Evolutionary conservation across 1,139 yeast genomes (phyloP).

Genomic region (Scheffersomyces insectosa): DNA sequence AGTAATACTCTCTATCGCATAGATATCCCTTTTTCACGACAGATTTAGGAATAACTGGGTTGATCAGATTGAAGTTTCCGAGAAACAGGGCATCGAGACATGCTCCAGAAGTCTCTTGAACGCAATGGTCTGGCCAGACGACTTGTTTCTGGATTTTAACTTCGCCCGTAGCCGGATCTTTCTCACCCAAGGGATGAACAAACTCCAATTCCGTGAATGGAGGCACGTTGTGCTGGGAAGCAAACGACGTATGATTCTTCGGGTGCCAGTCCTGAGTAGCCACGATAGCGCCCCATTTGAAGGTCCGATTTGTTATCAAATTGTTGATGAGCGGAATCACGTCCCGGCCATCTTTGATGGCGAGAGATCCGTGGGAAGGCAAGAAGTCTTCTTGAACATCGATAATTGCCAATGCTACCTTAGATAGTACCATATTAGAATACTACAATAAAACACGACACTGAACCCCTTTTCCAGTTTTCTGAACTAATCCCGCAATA

Average conservation of each 20-base stretch:
- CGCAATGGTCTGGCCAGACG: slow-evolving; percentile 93
- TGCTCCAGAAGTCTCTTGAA: slow-evolving; percentile 69
- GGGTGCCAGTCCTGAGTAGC: slow-evolving; percentile 95
- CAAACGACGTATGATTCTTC: slow-evolving; percentile 73
- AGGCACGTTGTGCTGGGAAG: slow-evolving; percentile 57
- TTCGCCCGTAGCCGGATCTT: slow-evolving; percentile 24
- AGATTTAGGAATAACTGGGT: slow-evolving; percentile 26
- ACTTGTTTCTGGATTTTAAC: slow-evolving; percentile 33
- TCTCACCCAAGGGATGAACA: slow-evolving; percentile 48
- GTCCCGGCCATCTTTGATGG: slow-evolving; percentile 65
- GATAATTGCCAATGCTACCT: slow-evolving; percentile 64
- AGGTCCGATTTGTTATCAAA: slow-evolving; percentile 34
- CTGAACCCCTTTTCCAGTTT: no score
- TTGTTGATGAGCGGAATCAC: slow-evolving; percentile 53
- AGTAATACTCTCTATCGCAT: slow-evolving; percentile 78
- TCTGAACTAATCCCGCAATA: no score
- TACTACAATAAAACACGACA: no score
- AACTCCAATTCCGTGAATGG: slow-evolving; percentile 58
- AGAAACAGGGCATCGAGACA: slow-evolving; percentile 52
- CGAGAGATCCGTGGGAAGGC: slow-evolving; percentile 75
- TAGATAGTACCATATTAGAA: slow-evolving; percentile 3
- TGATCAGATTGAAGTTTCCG: slow-evolving; percentile 22
- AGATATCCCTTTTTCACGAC: slow-evolving; percentile 71
- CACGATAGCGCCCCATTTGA: slow-evolving; percentile 61
- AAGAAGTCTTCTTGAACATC: slow-evolving; percentile 88